These are phyloP conservation scores for Leccinum pachyderme DNA, from an alignment of 1,284 basidiomycete genomes.

Conservation along the genomic window DNA sequence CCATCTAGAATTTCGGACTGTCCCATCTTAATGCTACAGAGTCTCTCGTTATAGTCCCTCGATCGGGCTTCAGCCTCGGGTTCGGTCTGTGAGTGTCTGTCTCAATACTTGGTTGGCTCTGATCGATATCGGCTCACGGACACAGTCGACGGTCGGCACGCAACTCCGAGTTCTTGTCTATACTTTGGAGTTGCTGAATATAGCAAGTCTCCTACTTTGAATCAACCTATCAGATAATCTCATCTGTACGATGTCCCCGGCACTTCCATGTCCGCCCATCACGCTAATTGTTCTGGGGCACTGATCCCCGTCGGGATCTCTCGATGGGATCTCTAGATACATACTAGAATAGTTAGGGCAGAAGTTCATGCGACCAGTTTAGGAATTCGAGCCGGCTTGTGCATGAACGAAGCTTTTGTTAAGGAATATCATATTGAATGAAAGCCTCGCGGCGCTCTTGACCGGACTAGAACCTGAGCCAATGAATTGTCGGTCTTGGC, in stretches of 20 bases:
- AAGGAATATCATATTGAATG: neutral
- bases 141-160: neutral
- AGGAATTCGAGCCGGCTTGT: neutral
- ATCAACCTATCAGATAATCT: neutral
- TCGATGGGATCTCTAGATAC: neutral
- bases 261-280: slow-evolving; percentile 1
- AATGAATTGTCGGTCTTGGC: neutral
- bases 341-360: neutral
- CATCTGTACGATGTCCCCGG: slow-evolving; percentile 15
- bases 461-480: neutral
- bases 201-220: slow-evolving; percentile 2
- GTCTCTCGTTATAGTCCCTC: neutral
- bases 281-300: neutral
- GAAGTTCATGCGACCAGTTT: neutral
- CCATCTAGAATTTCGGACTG: neutral
- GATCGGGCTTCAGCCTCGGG: neutral
- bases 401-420: neutral
- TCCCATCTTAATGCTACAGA: neutral
- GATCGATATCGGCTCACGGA: neutral
- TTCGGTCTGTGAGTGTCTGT: neutral
- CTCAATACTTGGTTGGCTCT: neutral
- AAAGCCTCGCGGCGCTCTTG: slow-evolving; percentile 4
- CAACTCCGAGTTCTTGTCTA: neutral
- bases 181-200: slow-evolving; percentile 6
- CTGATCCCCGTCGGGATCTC: neutral